Evolutionary conservation across 441 rosid species (phyloP).

Genomic region (Adansonia gregorii): DNA sequence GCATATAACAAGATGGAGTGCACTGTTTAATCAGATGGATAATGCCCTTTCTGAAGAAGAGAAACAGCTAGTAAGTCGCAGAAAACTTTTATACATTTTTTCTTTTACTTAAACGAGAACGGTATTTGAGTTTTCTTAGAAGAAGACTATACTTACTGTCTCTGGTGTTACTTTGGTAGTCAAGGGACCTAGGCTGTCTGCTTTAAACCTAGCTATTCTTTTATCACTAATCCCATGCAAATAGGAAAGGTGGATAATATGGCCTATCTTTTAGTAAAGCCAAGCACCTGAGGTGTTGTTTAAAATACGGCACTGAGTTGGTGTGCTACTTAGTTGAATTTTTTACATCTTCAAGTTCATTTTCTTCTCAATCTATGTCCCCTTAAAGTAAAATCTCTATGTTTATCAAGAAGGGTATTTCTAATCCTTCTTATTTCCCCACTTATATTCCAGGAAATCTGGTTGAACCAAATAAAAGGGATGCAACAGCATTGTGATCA

Average conservation of each 20-base stretch:
- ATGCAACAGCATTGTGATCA: constrained; percentile 77
- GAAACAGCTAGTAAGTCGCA: constrained; percentile 70
- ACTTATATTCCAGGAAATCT: constrained; percentile 61
- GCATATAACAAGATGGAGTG: constrained; percentile 73
- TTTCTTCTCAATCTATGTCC: neutral
- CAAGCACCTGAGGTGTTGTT: neutral
- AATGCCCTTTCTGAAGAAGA: constrained; percentile 77
- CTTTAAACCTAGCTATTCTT: neutral
- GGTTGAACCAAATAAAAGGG: constrained; percentile 73
- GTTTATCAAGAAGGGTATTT: neutral
- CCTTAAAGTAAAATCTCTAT: neutral
- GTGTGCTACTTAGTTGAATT: neutral
- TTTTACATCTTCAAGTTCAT: neutral
- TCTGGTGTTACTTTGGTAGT: neutral
- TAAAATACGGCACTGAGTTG: neutral
- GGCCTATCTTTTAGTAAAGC: neutral
- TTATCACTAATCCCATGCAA: neutral
- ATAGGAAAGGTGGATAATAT: constrained; percentile 5
- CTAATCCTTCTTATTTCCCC: constrained; percentile 19
- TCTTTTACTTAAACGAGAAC: neutral
- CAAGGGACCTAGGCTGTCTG: neutral
- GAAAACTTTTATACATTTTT: neutral
- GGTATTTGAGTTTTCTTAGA: neutral
- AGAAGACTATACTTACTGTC: neutral
- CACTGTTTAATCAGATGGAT: constrained; percentile 79